Percentiles rank a stretch among this genome's conserved stretches.
These are phyloP conservation scores for Candida nanaspora DNA, from an alignment of 805 yeast genomes.

Conservation along the genomic window DNA sequence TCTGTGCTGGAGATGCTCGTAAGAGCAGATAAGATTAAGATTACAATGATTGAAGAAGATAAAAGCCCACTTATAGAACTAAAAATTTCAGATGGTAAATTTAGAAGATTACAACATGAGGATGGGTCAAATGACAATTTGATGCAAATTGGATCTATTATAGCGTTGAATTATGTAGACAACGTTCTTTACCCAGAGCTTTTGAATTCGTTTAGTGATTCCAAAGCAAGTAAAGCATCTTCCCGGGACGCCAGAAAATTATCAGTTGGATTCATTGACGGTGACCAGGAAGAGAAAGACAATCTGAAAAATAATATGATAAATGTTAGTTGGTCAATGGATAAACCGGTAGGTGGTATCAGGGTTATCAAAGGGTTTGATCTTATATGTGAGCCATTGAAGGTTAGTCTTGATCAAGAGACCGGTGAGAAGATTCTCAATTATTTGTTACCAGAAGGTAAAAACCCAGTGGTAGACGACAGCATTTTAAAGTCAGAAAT, in stretches of 20 bases:
- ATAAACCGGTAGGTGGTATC: constrained; percentile 85
- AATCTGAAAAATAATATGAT: constrained; percentile 23
- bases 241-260: constrained; percentile 5
- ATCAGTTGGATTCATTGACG: constrained; percentile 9
- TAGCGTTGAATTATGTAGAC: constrained; percentile 58
- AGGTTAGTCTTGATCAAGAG: constrained; percentile 63
- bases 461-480: neutral
- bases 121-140: constrained; percentile 64
- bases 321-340: constrained; percentile 64
- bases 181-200: constrained; percentile 64
- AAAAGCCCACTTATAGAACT: constrained; percentile 62
- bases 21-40: constrained; percentile 58
- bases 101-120: constrained; percentile 52
- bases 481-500: constrained; percentile 2
- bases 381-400: constrained; percentile 56
- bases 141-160: constrained; percentile 52
- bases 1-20: constrained; percentile 47
- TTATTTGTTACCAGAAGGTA: constrained; percentile 57
- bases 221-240: constrained; percentile 8
- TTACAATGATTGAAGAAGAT: constrained; percentile 59
- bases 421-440: constrained; percentile 56
- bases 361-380: constrained; percentile 65
- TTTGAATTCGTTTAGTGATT: constrained; percentile 41
- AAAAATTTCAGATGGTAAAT: constrained; percentile 53
- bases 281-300: constrained; percentile 13